Evolutionary conservation across 1,284 basidiomycete species (phyloP).

Genomic region (Puccinia polysora): DNA sequence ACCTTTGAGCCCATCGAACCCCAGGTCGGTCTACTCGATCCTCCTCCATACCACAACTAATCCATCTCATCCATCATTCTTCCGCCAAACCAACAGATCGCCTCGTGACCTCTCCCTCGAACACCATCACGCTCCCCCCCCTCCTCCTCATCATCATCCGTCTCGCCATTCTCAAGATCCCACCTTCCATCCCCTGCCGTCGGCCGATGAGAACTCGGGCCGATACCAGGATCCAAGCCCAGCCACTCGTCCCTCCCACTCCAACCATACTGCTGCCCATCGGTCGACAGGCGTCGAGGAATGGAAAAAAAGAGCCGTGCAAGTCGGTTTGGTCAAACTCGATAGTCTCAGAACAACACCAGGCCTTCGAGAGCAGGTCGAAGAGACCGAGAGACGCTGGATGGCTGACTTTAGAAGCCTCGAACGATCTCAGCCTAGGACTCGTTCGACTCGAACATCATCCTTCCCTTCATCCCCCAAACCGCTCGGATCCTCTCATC

Average conservation of each 20-base stretch:
- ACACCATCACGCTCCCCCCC: background rate
- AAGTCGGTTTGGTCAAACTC: background rate
- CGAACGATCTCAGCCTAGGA: background rate
- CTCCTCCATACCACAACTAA: no score
- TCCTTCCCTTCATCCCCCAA: background rate
- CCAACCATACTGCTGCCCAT: background rate
- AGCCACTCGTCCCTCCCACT: background rate
- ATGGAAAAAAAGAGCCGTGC: background rate
- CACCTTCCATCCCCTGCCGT: background rate
- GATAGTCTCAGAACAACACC: background rate
- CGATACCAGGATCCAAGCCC: background rate
- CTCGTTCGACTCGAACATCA: slow-evolving; percentile 9
- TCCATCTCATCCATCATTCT: no score
- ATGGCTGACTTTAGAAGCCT: slow-evolving; percentile 5
- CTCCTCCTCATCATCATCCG: background rate
- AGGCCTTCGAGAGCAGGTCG: slow-evolving; percentile 1
- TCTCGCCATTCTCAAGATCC: background rate
- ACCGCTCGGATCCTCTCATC: background rate
- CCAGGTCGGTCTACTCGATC: no score
- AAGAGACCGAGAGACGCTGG: slow-evolving; percentile 1
- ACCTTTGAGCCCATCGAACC: no score
- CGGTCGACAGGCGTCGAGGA: background rate
- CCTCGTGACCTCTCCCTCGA: background rate
- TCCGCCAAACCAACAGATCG: no score
- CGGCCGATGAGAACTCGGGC: background rate